Evolutionary conservation across 176 grass and related monocot species (phyloP).

Genomic region (Hordeum vulgare): DNA sequence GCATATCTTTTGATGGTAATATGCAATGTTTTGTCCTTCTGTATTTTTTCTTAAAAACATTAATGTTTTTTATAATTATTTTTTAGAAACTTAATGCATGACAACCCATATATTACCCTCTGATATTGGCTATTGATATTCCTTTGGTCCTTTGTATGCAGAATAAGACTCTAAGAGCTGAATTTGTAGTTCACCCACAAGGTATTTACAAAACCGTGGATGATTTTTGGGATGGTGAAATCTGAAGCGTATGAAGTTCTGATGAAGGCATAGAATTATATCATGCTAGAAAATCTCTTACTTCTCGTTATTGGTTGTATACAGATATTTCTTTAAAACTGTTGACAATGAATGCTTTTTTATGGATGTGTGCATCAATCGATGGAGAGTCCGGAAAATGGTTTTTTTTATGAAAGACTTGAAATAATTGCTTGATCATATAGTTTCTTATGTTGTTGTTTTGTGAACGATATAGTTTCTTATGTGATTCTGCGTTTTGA

Average conservation of each 20-base stretch:
- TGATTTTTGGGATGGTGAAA: constrained; percentile 67
- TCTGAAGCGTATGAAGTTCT: constrained; percentile 9
- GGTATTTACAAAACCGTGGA: constrained; percentile 41
- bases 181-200: constrained; percentile 17
- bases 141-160: constrained; percentile 2
- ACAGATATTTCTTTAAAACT: not conserved
- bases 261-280: not conserved
- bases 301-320: not conserved
- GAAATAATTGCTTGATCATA: not conserved
- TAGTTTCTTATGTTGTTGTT: not conserved
- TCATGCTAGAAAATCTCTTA: not conserved
- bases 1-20: not conserved
- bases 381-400: too few relatives aligned
- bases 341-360: not conserved
- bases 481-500: not conserved
- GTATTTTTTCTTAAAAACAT: not conserved
- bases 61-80: not conserved
- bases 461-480: not conserved
- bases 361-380: too few relatives aligned
- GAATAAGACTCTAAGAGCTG: constrained; percentile 21
- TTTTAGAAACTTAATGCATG: not conserved
- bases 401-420: not conserved
- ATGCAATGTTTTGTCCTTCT: not conserved
- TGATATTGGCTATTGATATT: not conserved
- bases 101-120: not conserved